Evolutionary conservation across 1,284 basidiomycete genomes (phyloP), one percentile per base, ranked within the genome.

Genomic region (Amylostereum areolatum): DNA sequence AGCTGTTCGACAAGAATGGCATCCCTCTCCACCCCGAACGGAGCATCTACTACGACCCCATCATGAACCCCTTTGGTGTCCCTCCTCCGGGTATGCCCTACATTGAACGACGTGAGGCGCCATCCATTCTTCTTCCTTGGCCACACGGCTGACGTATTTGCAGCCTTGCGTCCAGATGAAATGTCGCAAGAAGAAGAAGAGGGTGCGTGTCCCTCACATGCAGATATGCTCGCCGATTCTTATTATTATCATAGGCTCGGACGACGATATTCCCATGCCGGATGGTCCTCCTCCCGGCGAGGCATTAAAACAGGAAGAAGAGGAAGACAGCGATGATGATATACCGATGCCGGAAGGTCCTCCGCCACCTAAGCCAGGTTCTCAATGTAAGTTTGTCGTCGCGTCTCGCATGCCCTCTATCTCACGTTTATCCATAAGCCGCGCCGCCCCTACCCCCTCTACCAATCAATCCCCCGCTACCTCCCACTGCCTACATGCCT

Each of bases 31-130:
- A 92, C 67, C 92, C 92, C 10, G 91, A 91, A 61, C 75, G 91
- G 57, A 95, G 91, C 66, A 75, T 94, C 39, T 97, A 97, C 66
- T 97, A 93, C 66, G 91, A 98, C 59, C 79, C 89, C 33, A 78
- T 92, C 46, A 87, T 96, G 79, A 98, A 98, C 64, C 92, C 93
- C 5, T 95, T 79, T 63, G 95, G 95, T 28, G 91, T 93, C n/a
- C 84, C 95, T 24, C 95, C 95, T 24, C 95, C 95, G 7, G 95
- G 95, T 6, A 92, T 97, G 93, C 92, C 91, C 7, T 97, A 97
- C 65, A 70, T 81, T 45, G 92, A 97, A 63, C 75, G 86, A 69
- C 77, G 89, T 92, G 58, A 68, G 86, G 34, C 28, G 29, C 37
- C 43, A 39, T 32, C 36, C 43, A 4, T 31, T n/a, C 35, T 45